Evolutionary conservation across 2,329 filamentous ascomycete species (phyloP), one percentile per base, ranked within the genome.

Genomic region (Whalleya microplaca): DNA sequence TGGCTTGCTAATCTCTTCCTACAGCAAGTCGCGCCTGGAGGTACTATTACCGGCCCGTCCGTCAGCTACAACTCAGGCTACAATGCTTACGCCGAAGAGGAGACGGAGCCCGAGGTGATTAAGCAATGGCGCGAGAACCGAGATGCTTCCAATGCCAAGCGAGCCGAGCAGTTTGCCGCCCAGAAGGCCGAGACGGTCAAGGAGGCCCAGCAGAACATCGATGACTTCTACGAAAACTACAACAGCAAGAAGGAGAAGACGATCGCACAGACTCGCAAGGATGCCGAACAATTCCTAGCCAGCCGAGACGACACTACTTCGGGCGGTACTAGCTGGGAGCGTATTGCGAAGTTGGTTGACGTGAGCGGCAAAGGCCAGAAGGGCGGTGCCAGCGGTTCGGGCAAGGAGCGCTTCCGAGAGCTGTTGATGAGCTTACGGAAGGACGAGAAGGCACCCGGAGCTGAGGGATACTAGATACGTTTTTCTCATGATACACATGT

Each of bases 201-300:
- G 73, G 92, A 95, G 66, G 95, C 95, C 10, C 92, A 92, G 71
- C 85, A 93, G 73, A 95, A 96, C 74, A 96, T 99, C 63, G 95
- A 99, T 73, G 95, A 97, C 74, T 99, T 98, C 78, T 99, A 99
- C 81, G 93, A 97, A 72, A 97, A 96, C 77, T 99, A 99, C 82
- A 98, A 98, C 80, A 88, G 89, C 75, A 96, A 97, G 80, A 94
- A 95, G 75, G 95, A 99, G 74, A 98, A 98, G 84, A 86, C 85
- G 57, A 89, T 97, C 65, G 82, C 89, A 20, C 91, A 96, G 79
- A 95, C 94, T 54, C 86, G 89, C 69, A 89, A 90, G 74, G 95
- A 99, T 67, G 95, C 94, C 6, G 94, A 98, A 70, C 87, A 96
- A 71, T 99, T 98, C 76, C 79, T 98, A 45, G 88, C 85, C 52